These are phyloP conservation scores for Sindora glabra DNA, from an alignment of 306 rosid genomes.

Conservation along the genomic window DNA sequence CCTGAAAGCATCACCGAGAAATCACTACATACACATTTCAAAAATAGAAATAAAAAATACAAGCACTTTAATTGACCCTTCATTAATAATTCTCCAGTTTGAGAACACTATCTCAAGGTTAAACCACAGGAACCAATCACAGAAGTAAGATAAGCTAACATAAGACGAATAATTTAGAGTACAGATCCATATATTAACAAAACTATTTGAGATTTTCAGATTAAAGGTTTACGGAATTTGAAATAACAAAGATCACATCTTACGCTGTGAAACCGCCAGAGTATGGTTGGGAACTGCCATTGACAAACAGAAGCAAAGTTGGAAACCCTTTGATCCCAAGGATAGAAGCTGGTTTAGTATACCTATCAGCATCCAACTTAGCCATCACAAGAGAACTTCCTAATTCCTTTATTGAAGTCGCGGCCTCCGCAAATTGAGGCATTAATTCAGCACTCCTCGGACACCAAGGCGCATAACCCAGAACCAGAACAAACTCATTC, in stretches of 20 bases:
- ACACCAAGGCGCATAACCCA: conserved; percentile 97
- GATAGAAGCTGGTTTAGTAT: conserved; percentile 59
- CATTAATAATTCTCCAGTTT: neutral
- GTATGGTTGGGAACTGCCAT: conserved; percentile 73
- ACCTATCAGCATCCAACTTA: conserved; percentile 82
- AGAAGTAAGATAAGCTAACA: too few relatives aligned
- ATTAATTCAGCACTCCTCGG: conserved; percentile 89
- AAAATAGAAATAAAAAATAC: too few relatives aligned
- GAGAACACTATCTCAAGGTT: neutral
- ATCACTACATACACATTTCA: neutral
- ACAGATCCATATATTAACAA: neutral
- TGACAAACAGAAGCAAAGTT: conserved; percentile 74
- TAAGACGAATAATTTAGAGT: neutral
- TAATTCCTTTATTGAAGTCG: conserved; percentile 61
- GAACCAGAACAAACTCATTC: conserved; percentile 67
- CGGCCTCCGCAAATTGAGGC: conserved; percentile 96
- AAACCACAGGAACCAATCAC: conserved; percentile 16
- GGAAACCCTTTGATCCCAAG: conserved; percentile 86
- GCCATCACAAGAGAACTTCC: conserved; percentile 67
- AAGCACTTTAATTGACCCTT: neutral
- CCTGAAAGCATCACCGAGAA: conserved; percentile 37
- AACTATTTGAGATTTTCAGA: neutral
- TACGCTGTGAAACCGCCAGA: conserved; percentile 92
- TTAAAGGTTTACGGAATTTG: neutral
- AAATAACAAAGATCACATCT: conserved; percentile 10